Conservation (phyloP, 306 rosid genomes). For the Begonia loranthoides region DNA sequence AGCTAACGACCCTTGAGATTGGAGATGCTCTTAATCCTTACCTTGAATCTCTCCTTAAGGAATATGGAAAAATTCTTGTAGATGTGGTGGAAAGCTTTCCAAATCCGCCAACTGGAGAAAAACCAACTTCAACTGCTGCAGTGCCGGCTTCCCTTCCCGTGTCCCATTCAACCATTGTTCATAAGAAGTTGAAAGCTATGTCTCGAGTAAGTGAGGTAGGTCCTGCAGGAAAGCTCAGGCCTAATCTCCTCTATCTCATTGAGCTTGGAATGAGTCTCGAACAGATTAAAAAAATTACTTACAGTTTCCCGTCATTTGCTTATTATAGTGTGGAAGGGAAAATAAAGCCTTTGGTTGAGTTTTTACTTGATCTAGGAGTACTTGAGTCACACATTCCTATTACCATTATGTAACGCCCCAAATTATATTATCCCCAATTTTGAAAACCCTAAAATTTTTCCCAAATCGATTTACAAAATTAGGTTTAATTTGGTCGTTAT, state of each 20-base stretch:
- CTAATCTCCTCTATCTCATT: conserved; percentile 61
- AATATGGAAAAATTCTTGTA: conserved; percentile 37
- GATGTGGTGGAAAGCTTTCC: conserved; percentile 68
- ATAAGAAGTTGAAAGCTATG: conserved; percentile 50
- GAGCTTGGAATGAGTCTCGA: conserved; percentile 77
- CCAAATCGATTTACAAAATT: too few relatives aligned
- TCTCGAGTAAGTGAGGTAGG: conserved; percentile 55
- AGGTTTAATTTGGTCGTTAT: too few relatives aligned
- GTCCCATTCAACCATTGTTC: conserved; percentile 18
- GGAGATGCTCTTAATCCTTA: conserved; percentile 65
- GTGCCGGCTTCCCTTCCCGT: neutral
- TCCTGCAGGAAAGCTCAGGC: conserved; percentile 55
- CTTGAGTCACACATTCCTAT: conserved; percentile 54
- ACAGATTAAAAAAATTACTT: conserved; percentile 47
- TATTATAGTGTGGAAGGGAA: conserved; percentile 84
- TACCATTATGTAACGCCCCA: too few relatives aligned
- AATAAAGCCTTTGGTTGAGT: conserved; percentile 82
- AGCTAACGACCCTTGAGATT: conserved; percentile 86
- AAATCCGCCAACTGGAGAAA: conserved; percentile 42
- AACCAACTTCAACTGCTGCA: conserved; percentile 15
- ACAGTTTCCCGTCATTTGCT: conserved; percentile 63
- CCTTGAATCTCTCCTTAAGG: conserved; percentile 68
- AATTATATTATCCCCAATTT: too few relatives aligned
- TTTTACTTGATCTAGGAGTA: conserved; percentile 77
- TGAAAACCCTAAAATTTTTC: too few relatives aligned